These are phyloP conservation scores for Aureobasidium pullulans DNA, from an alignment of 2,329 filamentous ascomycete genomes.

Conservation along the genomic window DNA sequence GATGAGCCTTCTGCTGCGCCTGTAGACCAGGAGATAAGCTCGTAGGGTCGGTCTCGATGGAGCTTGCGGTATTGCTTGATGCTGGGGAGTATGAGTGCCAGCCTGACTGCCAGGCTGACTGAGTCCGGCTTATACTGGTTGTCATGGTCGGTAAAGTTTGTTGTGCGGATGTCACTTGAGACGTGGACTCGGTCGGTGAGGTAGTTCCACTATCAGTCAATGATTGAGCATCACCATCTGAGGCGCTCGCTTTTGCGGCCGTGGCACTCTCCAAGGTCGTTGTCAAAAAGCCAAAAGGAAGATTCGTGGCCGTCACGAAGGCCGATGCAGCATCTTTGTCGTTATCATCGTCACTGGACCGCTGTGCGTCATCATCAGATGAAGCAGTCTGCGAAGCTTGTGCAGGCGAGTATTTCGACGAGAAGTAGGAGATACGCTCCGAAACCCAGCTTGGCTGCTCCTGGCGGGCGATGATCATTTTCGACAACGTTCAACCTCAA, in stretches of 20 bases:
- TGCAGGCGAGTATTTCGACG: neutral
- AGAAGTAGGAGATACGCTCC: neutral
- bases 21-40: neutral
- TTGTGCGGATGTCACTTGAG: neutral
- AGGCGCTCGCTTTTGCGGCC: neutral
- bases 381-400: neutral
- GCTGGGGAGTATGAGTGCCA: neutral
- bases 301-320: neutral
- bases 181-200: neutral
- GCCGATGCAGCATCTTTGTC: neutral
- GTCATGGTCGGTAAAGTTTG: neutral
- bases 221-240: neutral
- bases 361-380: neutral
- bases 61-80: neutral
- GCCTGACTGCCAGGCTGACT: neutral
- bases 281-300: neutral
- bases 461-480: constrained; percentile 2
- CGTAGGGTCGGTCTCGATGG: neutral
- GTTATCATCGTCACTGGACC: neutral
- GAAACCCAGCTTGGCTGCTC: neutral
- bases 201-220: neutral
- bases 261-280: neutral
- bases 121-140: neutral
- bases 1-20: neutral
- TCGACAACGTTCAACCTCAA: neutral